Base-by-base conservation (phyloP, 805 yeast genomes). In the Starmerella vaccinii region DNA sequence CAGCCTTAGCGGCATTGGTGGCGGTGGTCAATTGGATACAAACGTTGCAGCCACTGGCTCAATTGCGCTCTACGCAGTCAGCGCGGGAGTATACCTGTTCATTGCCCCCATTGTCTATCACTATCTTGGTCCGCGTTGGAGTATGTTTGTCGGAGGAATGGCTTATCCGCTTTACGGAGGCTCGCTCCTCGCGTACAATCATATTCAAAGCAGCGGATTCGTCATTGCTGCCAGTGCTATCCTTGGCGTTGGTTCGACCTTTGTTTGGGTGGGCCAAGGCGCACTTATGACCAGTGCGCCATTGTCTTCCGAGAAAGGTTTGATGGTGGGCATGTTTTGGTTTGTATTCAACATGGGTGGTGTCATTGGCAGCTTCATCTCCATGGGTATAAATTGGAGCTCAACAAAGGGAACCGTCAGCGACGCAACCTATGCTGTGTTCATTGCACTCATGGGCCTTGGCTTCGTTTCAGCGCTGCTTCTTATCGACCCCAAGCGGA, bases 321-420 rank as follows among this genome's bases (percentile, higher is more conserved):
- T 67, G 34, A 77, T 76, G 37, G 72, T 78, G 49, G 76, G 75
- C 69, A 62, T 73, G 19, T 77, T 76, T 61, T 78, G 82, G 82
- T 68, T 75, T 52, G 72, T 77, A 50, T 78, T 78, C 70, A 77
- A 78, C 66, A 65, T 76, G 59, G 83, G 83, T 59, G 81, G 78
- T 12, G 81, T 76, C 45, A 75, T 78, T 55, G 83, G 83, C 43
- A 70, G 76, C 15, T 66, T 76, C 48, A 74, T 78, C 55, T 78
- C 81, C 21, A 72, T 78, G 63, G 81, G 75, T 32, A 67, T 74
- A 57, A 77, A 76, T 61, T 64, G 75, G 61, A 59, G 72, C 52
- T 68, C 70, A 47, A 35, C 40, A 1, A 58, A 61, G 26, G 65
- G 63, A 13, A 61, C 72, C 5, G 74, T 70, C n/a, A 54, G 59